Conservation (phyloP, 2,329 filamentous ascomycete species). For the Cordyceps fumosorosea region DNA sequence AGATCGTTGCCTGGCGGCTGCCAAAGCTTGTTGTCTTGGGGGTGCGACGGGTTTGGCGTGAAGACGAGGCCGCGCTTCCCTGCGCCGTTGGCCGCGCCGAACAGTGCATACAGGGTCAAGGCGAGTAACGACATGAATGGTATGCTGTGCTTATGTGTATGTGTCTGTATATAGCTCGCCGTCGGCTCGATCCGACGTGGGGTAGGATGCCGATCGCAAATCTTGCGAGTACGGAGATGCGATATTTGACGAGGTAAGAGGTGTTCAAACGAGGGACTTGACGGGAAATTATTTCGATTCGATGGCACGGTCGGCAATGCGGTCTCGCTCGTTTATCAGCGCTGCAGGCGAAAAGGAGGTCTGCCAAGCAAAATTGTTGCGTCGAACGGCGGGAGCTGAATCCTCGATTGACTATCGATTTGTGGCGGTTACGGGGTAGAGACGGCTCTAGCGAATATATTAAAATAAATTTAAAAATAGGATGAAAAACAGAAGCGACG, state of each 20-base stretch:
- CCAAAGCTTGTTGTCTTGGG: conserved; percentile 62
- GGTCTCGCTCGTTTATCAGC: background rate
- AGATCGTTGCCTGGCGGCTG: conserved; percentile 48
- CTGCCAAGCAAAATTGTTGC: background rate
- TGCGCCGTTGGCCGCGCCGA: conserved; percentile 26
- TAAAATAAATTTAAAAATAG: background rate
- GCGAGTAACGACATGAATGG: conserved; percentile 1
- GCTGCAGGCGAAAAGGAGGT: conserved; percentile 6
- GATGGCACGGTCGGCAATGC: background rate
- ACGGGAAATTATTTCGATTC: background rate
- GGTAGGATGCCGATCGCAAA: background rate
- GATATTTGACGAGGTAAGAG: background rate
- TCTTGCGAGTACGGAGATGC: background rate
- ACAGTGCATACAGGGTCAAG: conserved; percentile 17
- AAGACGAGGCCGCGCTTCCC: conserved; percentile 69
- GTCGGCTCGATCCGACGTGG: background rate
- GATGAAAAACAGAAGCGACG: background rate
- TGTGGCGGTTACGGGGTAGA: no score
- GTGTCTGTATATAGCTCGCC: background rate
- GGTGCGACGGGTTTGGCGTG: conserved; percentile 47
- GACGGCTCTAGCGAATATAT: background rate
- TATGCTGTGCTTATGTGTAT: background rate
- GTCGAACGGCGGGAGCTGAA: background rate
- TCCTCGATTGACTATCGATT: background rate
- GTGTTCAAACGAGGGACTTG: background rate